Conservation (phyloP, 2,329 filamentous ascomycete genomes). For the Hirsutella thompsonii region DNA sequence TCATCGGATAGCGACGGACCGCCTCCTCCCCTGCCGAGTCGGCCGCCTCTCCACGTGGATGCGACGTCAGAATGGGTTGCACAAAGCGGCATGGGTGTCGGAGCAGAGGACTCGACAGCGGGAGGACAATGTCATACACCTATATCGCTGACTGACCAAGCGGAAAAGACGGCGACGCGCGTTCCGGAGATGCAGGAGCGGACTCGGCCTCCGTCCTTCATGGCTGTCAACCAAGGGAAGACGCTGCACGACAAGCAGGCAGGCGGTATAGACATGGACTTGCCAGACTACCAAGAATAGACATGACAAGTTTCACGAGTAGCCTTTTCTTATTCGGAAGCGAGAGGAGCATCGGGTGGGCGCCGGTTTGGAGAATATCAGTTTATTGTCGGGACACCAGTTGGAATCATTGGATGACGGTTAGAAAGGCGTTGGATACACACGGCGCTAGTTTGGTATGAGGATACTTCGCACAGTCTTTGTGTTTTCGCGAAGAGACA, state of each 20-base stretch:
- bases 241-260: conserved; percentile 9
- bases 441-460: too few species aligned
- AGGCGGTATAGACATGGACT: conserved; percentile 24
- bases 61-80: conserved; percentile 13
- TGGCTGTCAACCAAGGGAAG: conserved; percentile 9
- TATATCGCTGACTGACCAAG: conserved; percentile 11
- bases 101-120: not conserved
- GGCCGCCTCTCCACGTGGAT: conserved; percentile 8
- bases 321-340: too few species aligned
- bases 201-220: conserved; percentile 13
- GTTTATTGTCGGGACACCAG: too few species aligned
- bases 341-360: too few species aligned
- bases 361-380: too few species aligned
- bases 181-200: conserved; percentile 33
- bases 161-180: conserved; percentile 2
- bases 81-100: conserved; percentile 4
- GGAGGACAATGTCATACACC: not conserved
- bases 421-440: too few species aligned
- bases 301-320: not conserved
- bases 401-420: too few species aligned
- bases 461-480: too few species aligned
- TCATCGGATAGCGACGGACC: conserved; percentile 6
- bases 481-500: too few species aligned
- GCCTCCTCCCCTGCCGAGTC: conserved; percentile 5
- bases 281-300: conserved; percentile 12